Conservation (phyloP, 2,329 filamentous ascomycete genomes). For the Penicillium sp. region DNA sequence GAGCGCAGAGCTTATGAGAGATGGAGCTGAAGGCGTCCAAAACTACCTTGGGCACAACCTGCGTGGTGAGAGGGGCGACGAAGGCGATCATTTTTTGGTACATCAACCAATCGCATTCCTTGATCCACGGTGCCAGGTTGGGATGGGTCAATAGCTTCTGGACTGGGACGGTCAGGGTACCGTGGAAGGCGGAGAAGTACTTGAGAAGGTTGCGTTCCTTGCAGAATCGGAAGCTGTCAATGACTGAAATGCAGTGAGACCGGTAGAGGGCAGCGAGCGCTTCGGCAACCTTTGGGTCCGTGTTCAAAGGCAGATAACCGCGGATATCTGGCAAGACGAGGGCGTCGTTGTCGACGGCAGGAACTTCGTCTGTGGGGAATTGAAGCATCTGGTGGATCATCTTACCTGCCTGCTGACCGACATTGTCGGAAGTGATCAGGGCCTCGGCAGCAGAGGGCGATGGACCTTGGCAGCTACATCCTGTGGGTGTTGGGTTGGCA, state of each 20-base stretch:
- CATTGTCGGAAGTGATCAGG: conserved; percentile 37
- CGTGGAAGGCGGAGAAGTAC: conserved; percentile 90
- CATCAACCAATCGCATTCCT: conserved; percentile 90
- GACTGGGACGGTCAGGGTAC: conserved; percentile 92
- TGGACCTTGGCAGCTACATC: conserved; percentile 33
- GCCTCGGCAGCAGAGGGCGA: conserved; percentile 27
- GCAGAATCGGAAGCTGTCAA: conserved; percentile 94
- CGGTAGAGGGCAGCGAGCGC: conserved; percentile 85
- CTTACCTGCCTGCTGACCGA: conserved; percentile 37
- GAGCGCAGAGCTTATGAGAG: conserved; percentile 72
- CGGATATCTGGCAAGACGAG: conserved; percentile 84
- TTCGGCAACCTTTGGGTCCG: conserved; percentile 81
- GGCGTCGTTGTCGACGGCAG: conserved; percentile 61
- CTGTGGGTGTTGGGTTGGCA: conserved; percentile 15
- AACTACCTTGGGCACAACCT: conserved; percentile 85
- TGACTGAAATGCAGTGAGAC: conserved; percentile 90
- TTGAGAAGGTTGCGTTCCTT: conserved; percentile 97
- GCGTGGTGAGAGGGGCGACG: conserved; percentile 80
- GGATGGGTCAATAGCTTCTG: conserved; percentile 85
- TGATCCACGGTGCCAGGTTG: conserved; percentile 84
- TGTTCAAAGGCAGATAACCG: conserved; percentile 73
- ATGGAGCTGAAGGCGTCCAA: conserved; percentile 85
- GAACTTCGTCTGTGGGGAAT: conserved; percentile 34
- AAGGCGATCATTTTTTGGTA: conserved; percentile 97
- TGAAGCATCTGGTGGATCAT: conserved; percentile 42